Evolutionary conservation across 2,329 filamentous ascomycete species (phyloP), one percentile per base, ranked within the genome.

Genomic region (Ascochyta pisi): DNA sequence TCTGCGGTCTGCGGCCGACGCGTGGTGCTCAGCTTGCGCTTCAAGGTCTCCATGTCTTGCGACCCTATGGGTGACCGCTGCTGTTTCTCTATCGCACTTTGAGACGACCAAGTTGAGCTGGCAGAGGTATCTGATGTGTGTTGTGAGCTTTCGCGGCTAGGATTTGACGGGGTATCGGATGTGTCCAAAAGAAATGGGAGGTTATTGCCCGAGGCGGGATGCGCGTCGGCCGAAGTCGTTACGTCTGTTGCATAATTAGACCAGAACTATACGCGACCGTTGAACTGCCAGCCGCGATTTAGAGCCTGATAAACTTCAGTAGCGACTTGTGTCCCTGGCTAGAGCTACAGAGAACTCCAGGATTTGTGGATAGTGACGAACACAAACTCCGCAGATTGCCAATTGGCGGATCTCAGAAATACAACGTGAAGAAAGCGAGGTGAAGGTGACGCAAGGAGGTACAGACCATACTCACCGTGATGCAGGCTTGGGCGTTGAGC

Each of bases 1-100:
- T 68, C 67, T 16, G 68, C 69, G 6, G 67, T 68, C n/a, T 76
- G 70, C 7, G 68, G 68, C 42, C 70, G 69, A 35, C 66, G 64
- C 12, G 69, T 69, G 6, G 68, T 58, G 53, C 70, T 75, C 24
- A 78, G 60, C 52, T 75, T 77, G 29, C 72, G 74, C 52, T 76
- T 76, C 46, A 79, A 58, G 29, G 62, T 70, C 51, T 78, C 71
- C 61, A 76, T 71, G 40, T 71, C 64, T 19, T 54, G 49, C 23
- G 54, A 50, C 5, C 7, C 12, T 16, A 62, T 64, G 5, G 63
- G 65, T 8, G 70, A 63, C 24, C 63, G 56, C 66, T 66, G 53
- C 44, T 70, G 69, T 10, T 65, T 60, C 12, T 76, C 70, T 12
- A 68, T 37, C 4, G 66, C 62, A 12, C 61, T 58, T 33, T 64